These are phyloP conservation scores for Pseudozyma tsukubaensis DNA, from an alignment of 1,284 basidiomycete species.

Conservation along the genomic window DNA sequence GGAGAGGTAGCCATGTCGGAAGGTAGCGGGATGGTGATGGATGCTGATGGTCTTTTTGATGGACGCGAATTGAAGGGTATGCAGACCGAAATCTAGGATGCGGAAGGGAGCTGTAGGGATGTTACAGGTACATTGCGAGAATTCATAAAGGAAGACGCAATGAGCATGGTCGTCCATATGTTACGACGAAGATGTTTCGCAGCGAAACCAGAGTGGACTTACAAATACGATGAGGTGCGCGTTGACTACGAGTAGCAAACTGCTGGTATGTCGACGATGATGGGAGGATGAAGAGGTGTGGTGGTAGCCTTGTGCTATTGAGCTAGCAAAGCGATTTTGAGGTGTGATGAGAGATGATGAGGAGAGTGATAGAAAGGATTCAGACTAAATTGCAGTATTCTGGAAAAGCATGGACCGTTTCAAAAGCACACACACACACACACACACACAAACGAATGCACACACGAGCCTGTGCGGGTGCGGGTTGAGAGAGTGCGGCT, in stretches of 20 bases:
- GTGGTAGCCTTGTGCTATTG: slow-evolving; percentile 6
- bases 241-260: slow-evolving; percentile 7
- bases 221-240: slow-evolving; percentile 23
- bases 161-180: no score
- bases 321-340: slow-evolving; percentile 4
- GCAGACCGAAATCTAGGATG: slow-evolving; percentile 20
- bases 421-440: slow-evolving; percentile 2
- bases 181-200: no score
- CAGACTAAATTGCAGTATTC: background rate
- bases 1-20: slow-evolving; percentile 37
- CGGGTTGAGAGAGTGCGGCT: no score
- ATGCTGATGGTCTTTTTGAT: slow-evolving; percentile 2
- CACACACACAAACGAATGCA: slow-evolving; percentile 12
- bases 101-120: background rate
- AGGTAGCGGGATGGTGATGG: background rate
- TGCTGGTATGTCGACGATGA: slow-evolving; percentile 23
- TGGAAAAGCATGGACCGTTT: slow-evolving; percentile 5
- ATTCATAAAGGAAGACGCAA: background rate
- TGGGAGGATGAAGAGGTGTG: background rate
- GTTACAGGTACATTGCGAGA: background rate
- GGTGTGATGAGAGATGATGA: slow-evolving; percentile 3
- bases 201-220: background rate
- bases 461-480: slow-evolving; percentile 5
- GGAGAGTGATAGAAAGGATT: slow-evolving; percentile 10
- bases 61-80: slow-evolving; percentile 16